These are phyloP conservation scores for Neckera pumila DNA, from an alignment of 225 moss, liverwort and hornwort genomes.

Conservation along the genomic window DNA sequence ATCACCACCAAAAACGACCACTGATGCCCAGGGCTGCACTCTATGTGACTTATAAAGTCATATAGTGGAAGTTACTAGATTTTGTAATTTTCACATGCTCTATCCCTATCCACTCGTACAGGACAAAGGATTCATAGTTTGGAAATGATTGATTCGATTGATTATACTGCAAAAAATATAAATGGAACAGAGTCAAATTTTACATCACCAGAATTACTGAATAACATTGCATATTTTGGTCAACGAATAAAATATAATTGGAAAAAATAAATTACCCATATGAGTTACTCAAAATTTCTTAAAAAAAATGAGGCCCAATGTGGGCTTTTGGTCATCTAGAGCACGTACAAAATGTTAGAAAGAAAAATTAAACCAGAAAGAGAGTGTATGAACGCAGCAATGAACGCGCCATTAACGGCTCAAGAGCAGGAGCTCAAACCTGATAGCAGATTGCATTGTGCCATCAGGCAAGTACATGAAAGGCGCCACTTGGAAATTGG, in stretches of 20 bases:
- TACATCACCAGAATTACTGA: background rate
- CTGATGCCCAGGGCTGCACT: background rate
- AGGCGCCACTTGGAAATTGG: conserved; percentile 78
- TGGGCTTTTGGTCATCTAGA: background rate
- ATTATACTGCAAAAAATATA: background rate
- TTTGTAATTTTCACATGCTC: background rate
- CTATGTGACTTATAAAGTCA: background rate
- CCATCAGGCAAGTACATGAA: conserved; percentile 96
- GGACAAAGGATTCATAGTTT: background rate
- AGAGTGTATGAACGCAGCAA: background rate
- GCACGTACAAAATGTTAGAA: background rate
- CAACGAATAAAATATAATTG: background rate
- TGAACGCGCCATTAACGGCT: background rate
- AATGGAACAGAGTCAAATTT: background rate
- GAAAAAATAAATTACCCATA: background rate
- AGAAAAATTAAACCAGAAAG: background rate
- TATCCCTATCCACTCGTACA: background rate
- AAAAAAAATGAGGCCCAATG: background rate
- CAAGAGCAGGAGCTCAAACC: conserved; percentile 30
- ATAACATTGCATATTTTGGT: background rate
- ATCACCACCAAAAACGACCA: background rate
- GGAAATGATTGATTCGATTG: background rate
- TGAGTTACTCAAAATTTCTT: background rate
- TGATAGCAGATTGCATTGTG: conserved; percentile 77
- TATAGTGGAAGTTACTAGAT: background rate